These are phyloP conservation scores for Mucor mucedo DNA, from an alignment of 371 early-diverging fungal genomes.

Conservation along the genomic window DNA sequence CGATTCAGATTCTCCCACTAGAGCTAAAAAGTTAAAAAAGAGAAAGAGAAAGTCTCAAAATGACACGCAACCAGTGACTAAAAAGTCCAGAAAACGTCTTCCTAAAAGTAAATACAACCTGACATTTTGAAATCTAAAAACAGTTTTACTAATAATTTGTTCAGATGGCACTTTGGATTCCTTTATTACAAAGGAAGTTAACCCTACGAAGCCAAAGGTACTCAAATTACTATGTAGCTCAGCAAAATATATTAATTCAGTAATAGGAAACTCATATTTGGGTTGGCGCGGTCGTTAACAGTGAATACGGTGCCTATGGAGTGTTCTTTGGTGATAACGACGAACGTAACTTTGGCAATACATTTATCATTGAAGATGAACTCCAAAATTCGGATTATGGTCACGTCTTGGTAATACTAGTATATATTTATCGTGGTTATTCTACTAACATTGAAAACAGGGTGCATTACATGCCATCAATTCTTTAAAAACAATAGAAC, in stretches of 20 bases:
- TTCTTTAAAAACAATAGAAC: background rate
- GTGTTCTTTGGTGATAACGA: constrained; percentile 22
- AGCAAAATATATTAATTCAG: background rate
- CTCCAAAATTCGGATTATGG: constrained; percentile 23
- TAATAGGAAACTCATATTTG: constrained; percentile 14
- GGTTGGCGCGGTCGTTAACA: constrained; percentile 21
- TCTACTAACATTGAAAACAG: background rate
- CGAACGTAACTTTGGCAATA: constrained; percentile 12
- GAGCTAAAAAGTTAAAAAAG: constrained; percentile 6
- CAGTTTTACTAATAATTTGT: no score
- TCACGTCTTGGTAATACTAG: constrained; percentile 16
- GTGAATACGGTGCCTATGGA: constrained; percentile 16
- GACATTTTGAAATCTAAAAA: no score
- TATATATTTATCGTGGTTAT: background rate
- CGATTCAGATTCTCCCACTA: background rate
- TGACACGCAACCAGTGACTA: constrained; percentile 2
- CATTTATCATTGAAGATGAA: constrained; percentile 6
- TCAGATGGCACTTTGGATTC: background rate
- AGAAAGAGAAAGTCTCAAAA: constrained; percentile 12
- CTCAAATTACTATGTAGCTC: background rate
- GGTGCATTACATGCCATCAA: constrained; percentile 17
- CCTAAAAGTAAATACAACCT: constrained; percentile 11
- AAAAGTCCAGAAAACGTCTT: constrained; percentile 2
- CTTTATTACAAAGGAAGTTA: background rate
- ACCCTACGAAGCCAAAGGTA: background rate